Base-by-base conservation (phyloP, 2,329 filamentous ascomycete genomes). In the Fusarium euwallaceae region DNA sequence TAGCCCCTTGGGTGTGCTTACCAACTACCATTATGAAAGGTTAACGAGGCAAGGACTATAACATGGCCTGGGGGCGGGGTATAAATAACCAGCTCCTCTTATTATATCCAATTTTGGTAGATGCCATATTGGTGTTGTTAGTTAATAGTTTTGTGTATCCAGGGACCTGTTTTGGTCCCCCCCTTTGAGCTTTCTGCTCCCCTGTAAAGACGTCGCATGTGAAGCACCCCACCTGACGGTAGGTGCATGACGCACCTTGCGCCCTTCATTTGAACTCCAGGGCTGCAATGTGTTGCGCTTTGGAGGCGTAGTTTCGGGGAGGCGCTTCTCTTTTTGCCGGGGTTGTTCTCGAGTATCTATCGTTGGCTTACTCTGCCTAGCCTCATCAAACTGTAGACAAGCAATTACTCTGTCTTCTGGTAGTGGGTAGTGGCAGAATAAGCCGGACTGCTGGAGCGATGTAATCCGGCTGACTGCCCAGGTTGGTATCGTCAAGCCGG, bases 121-220 rank as follows among this genome's bases (percentile, higher is more conserved):
- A 27, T 32, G 1, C 2, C 1, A 39, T 22, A 4, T 32, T 51
- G 32, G 27, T 39, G 22, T 51, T 22, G 3, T 53, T 63, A 9
- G 17, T 27, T 55, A 55, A 14, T 5, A n/a, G 29, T 65, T 51
- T 65, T 48, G 29, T 65, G 37, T 65, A 45, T 60, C 37, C 14
- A 65, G 36, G 63, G 39, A 65, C 24, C 22, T 64, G n/a, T 64
- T 64, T 64, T 64, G 16, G 22, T 20, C 16, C 20, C 41, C 29
- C 45, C 36, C n/a, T n/a, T 24, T 43, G 70, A 39, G 56, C 22
- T 29, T 62, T 39, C 27, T 16, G 27, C 24, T 53, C 24, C 45
- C 48, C 48, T n/a, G 9, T 53, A 32, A n/a, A 32, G 24, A n/a
- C 4, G 5, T 53, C 48, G 48, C 24, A 53, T 27, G 8, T 53